Conservation (phyloP, 306 rosid genomes). For the Glycyrrhiza uralensis region DNA sequence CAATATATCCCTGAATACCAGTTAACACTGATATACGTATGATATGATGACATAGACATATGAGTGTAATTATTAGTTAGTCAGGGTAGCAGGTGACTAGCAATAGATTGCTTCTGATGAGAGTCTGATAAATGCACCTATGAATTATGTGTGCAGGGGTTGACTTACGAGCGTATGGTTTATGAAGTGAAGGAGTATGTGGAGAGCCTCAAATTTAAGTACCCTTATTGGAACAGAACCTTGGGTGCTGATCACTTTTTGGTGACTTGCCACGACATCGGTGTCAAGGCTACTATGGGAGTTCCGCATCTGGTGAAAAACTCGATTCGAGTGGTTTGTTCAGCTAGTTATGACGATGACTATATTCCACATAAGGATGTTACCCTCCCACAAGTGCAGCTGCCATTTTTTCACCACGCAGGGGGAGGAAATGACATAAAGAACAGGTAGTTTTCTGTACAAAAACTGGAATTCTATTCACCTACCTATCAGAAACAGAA, state of each 20-base stretch:
- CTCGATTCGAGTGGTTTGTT: constrained; percentile 29
- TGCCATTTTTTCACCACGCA: constrained; percentile 20
- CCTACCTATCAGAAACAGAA: background rate
- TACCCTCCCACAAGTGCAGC: constrained; percentile 32
- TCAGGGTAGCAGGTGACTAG: background rate
- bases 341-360: constrained; percentile 10
- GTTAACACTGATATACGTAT: background rate
- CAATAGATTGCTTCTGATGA: background rate
- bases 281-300: constrained; percentile 17
- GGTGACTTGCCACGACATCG: constrained; percentile 33
- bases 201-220: constrained; percentile 6
- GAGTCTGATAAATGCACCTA: background rate
- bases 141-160: constrained; percentile 26
- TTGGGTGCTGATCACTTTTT: constrained; percentile 38
- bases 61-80: too few relatives aligned
- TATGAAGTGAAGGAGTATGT: constrained; percentile 19
- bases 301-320: constrained; percentile 23
- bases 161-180: background rate
- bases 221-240: constrained; percentile 38
- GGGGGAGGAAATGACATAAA: background rate
- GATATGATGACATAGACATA: too few relatives aligned
- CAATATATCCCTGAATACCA: background rate
- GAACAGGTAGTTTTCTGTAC: constrained; percentile 9
- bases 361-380: constrained; percentile 34
- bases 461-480: background rate